These are phyloP conservation scores for Phlebiopsis flavidoalba DNA, from an alignment of 768 basidiomycete genomes.

Conservation along the genomic window DNA sequence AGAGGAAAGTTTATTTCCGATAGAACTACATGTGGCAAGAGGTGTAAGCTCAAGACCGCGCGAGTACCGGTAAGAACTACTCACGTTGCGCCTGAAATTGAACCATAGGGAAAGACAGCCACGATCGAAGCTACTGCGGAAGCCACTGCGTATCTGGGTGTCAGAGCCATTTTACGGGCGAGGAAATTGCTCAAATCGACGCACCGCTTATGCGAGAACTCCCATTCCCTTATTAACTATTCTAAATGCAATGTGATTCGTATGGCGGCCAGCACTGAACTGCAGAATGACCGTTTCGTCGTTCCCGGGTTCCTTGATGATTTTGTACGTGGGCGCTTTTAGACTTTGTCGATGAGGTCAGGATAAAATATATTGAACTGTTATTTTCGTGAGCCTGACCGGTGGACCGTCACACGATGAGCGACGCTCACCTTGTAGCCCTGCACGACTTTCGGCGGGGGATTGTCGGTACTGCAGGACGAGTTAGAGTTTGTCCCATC, in stretches of 20 bases:
- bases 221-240: conserved; percentile 99
- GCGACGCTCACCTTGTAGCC: conserved; percentile 65
- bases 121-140: conserved; percentile 94
- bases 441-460: conserved; percentile 98
- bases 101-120: conserved; percentile 96
- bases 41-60: conserved; percentile 15
- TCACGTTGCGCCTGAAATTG: conserved; percentile 89
- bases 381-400: conserved; percentile 16
- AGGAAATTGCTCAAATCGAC: conserved; percentile 6
- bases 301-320: conserved; percentile 90
- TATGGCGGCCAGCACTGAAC: conserved; percentile 98
- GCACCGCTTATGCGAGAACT: conserved; percentile 94
- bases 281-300: conserved; percentile 91
- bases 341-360: conserved; percentile 95
- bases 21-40: conserved; percentile 54
- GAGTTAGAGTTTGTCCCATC: not conserved
- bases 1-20: conserved; percentile 46
- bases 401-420: conserved; percentile 30
- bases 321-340: conserved; percentile 96
- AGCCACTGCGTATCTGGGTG: conserved; percentile 56
- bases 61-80: conserved; percentile 26
- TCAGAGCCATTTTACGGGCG: not conserved
- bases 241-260: conserved; percentile 96
- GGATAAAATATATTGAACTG: conserved; percentile 97
- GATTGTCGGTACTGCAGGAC: conserved; percentile 83